Conservation (phyloP, 106 monocot species). For the Dendrobium catenatum region DNA sequence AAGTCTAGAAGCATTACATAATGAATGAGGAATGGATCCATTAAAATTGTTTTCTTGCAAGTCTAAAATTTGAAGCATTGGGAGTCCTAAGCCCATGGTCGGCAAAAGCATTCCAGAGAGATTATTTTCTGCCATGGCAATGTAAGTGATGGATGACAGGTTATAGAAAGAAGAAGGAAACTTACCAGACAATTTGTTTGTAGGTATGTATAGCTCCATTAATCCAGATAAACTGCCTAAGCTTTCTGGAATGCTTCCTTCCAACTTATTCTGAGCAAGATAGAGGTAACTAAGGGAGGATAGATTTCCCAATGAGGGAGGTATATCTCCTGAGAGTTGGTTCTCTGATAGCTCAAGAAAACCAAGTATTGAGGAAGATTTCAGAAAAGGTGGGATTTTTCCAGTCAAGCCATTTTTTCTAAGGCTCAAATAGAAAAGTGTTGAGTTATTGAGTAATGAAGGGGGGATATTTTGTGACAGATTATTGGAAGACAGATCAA, state of each 20-base stretch:
- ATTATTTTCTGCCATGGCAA: background rate
- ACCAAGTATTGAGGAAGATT: background rate
- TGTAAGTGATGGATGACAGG: slow-evolving; percentile 10
- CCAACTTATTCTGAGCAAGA: slow-evolving; percentile 9
- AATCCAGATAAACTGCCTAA: background rate
- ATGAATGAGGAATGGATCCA: slow-evolving; percentile 29
- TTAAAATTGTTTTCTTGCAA: slow-evolving; percentile 21
- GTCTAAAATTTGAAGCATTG: slow-evolving; percentile 11
- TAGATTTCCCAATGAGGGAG: background rate
- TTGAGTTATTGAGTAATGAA: slow-evolving; percentile 10
- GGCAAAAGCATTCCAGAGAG: slow-evolving; percentile 17
- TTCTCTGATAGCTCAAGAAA: slow-evolving; percentile 21
- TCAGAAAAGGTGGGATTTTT: slow-evolving; percentile 14
- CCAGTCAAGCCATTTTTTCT: slow-evolving; percentile 10
- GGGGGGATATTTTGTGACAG: slow-evolving; percentile 21
- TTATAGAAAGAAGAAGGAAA: slow-evolving; percentile 22
- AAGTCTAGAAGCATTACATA: slow-evolving; percentile 11
- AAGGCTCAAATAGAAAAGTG: slow-evolving; percentile 14
- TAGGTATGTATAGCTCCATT: background rate
- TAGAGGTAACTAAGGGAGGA: background rate
- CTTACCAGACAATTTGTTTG: slow-evolving; percentile 22
- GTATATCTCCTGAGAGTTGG: slow-evolving; percentile 11
- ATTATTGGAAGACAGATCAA: slow-evolving; percentile 19
- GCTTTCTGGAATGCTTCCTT: slow-evolving; percentile 18
- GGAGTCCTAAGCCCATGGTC: slow-evolving; percentile 17